Evolutionary conservation across 441 rosid species (phyloP), one percentile per base, ranked within the genome.

Genomic region (Syzygium malaccense): DNA sequence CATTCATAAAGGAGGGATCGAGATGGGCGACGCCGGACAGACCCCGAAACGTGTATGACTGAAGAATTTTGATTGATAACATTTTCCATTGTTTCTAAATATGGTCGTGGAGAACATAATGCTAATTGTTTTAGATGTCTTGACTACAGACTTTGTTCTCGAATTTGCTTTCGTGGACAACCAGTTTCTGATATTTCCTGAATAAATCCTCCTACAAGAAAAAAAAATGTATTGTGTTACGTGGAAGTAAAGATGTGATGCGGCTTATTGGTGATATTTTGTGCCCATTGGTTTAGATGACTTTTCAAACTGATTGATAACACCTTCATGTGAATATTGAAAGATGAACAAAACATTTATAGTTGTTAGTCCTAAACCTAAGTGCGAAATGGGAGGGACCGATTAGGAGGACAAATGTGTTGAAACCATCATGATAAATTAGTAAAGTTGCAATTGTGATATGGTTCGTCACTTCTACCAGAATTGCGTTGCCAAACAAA

Each of bases 1-100:
- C 33, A 88, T 28, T 86, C 90, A 91, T 3, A 41, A 55, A 33
- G 95, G 91, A 30, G 89, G 90, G 28, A 28, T 94, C 57, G 97
- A 94, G 91, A 94, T 95, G 97, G 92, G 92, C 7, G 93, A 93
- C 87, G 48, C 20, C 19, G 58, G 85, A 8, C 37, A 30, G 51
- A 87, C 19, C 80, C 15, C 9, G 18, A 41, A 75, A 75, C 5
- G n/a, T 14, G 51, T 41, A 20, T 75, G 83, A 75, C 41, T 12
- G 83, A 41, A 75, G 51, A 3, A 23, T 12, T 12, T 12, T 37
- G 51, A 75, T 41, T 23, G 83, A 41, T 51, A 12, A 41, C 51
- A 37, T 75, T 75, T 71, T 75, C 7, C 18, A 23, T 41, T 41
- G 83, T 41, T 71, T 71, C 23, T 37, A 11, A 51, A 56, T 54